Base-by-base conservation (phyloP, 129 eudicot species). In the Logfia minima region DNA sequence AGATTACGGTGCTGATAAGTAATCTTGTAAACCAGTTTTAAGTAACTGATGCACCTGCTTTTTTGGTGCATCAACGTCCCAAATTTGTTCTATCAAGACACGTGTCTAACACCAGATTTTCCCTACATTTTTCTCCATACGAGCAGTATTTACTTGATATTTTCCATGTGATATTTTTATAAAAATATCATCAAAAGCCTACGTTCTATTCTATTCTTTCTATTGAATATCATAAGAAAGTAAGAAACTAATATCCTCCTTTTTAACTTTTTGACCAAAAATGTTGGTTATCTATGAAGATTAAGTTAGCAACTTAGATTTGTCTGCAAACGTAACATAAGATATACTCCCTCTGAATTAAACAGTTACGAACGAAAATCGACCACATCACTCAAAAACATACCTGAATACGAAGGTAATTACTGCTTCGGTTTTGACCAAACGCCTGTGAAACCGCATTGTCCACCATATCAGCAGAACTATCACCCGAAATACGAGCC, bases 401-500 rank as follows among this genome's bases (percentile, higher is more conserved):
- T 82, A 86, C 97, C 93, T 91, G 93, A 69, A 91, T 83, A 3
- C 97, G 89, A 80, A 88, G 84, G 58, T 91, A 91, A 79, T 86
- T 91, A 77, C 82, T 76, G 72, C 85, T 81, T 4, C 93, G 92
- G 70, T 70, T 72, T 64, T 86, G 93, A 22, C 97, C 94, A 63
- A 91, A 91, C 5, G 94, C 93, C 80, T 86, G 74, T 8, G 93
- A 84, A 41, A 91, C 86, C 22, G 97, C 82, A 64, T 90, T 89
- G 86, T 90, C 96, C 63, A 93, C 96, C 90, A 93, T 75, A 78
- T 93, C 98, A 11, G 92, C 88, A 41, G 90, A 83, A 71, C 89
- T 83, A 52, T 93, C 98, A n/a, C 96, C 92, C 24, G 95, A 79
- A 22, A 93, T 88, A 21, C 92, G 72, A 23, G 95, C 96, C 87